Evolutionary conservation across 108 stramenopile species (phyloP).

Genomic region (Fragilaria radians): DNA sequence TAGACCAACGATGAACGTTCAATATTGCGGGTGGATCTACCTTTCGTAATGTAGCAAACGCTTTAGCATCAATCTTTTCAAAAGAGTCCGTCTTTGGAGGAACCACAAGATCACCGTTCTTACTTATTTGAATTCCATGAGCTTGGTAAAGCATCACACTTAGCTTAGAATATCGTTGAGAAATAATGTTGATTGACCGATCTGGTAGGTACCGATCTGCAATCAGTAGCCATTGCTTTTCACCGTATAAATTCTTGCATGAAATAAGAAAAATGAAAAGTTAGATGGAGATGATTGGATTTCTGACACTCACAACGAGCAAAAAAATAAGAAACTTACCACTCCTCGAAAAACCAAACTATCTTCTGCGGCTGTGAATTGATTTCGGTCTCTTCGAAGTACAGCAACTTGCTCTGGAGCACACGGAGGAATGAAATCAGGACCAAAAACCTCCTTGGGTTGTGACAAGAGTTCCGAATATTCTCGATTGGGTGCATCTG

Average conservation of each 20-base stretch:
- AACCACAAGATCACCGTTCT: conserved; percentile 47
- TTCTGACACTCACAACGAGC: not conserved
- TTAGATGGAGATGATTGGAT: not conserved
- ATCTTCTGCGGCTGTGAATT: conserved; percentile 79
- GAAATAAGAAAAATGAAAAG: not conserved
- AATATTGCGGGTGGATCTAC: conserved; percentile 69
- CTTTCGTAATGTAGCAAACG: conserved; percentile 23
- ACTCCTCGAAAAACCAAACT: conserved; percentile 52
- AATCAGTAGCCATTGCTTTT: conserved; percentile 84
- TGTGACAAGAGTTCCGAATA: conserved; percentile 47
- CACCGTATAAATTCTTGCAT: conserved; percentile 61
- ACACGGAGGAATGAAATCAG: conserved; percentile 37
- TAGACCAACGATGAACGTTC: conserved; percentile 81
- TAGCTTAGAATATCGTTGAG: conserved; percentile 75
- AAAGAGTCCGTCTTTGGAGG: conserved; percentile 49
- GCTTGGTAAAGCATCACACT: conserved; percentile 78
- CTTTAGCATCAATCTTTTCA: conserved; percentile 28
- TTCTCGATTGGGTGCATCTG: conserved; percentile 30
- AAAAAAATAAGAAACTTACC: conserved; percentile 10
- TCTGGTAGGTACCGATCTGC: conserved; percentile 81
- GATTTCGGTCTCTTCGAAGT: conserved; percentile 49
- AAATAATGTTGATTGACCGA: conserved; percentile 61
- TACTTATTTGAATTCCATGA: conserved; percentile 59
- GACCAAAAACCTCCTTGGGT: conserved; percentile 51
- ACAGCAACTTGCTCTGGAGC: conserved; percentile 38